Evolutionary conservation across 2,329 filamentous ascomycete species (phyloP).

Genomic region (Aureobasidium sp.): DNA sequence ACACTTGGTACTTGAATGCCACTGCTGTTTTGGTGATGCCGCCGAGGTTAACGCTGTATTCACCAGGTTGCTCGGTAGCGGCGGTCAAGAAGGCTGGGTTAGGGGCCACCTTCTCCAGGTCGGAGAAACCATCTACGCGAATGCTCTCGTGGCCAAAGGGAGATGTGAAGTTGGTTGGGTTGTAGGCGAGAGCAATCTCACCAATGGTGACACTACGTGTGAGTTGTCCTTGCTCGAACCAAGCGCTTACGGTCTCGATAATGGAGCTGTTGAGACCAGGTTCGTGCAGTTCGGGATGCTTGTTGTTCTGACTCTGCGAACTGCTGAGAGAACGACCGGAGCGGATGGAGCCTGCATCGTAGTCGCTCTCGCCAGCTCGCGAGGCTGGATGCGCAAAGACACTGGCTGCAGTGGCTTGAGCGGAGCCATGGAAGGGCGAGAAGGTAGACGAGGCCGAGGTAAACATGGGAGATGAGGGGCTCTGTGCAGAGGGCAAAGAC

Average conservation of each 20-base stretch:
- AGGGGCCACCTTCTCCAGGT: constrained; percentile 85
- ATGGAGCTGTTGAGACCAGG: constrained; percentile 80
- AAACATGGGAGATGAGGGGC: constrained; percentile 17
- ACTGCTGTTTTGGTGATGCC: constrained; percentile 64
- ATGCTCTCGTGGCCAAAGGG: constrained; percentile 51
- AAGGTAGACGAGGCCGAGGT: constrained; percentile 20
- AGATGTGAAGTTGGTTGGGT: constrained; percentile 42
- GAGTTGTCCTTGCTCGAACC: constrained; percentile 65
- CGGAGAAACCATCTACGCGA: constrained; percentile 76
- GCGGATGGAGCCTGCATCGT: constrained; percentile 84
- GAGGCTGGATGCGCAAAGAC: constrained; percentile 23
- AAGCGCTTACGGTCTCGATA: constrained; percentile 82
- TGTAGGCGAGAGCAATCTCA: constrained; percentile 82
- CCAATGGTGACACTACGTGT: constrained; percentile 69
- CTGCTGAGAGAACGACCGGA: constrained; percentile 73
- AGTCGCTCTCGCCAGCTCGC: constrained; percentile 20
- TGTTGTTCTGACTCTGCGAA: constrained; percentile 53
- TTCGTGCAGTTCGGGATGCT: constrained; percentile 72
- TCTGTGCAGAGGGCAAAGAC: constrained; percentile 2
- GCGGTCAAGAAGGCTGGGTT: constrained; percentile 86
- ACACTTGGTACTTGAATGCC: constrained; percentile 88
- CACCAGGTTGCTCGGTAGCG: constrained; percentile 58
- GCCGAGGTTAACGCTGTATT: constrained; percentile 67
- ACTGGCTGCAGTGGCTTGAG: constrained; percentile 16
- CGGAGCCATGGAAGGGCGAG: constrained; percentile 21